Evolutionary conservation across 2,329 filamentous ascomycete species (phyloP).

Genomic region (Fusarium sp.): DNA sequence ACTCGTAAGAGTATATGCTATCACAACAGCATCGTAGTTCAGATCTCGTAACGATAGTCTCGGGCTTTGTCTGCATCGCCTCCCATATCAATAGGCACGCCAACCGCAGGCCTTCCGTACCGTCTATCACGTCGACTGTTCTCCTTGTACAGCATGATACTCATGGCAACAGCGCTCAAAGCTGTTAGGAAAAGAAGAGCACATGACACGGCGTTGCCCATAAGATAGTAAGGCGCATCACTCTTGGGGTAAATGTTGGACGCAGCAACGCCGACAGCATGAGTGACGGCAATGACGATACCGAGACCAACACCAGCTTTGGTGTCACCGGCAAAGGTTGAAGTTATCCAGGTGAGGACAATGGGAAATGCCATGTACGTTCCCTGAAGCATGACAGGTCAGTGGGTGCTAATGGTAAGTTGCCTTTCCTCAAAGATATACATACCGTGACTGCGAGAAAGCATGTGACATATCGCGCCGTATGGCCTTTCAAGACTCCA

Average conservation of each 20-base stretch:
- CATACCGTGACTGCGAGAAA: slow-evolving; percentile 31
- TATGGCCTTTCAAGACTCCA: slow-evolving; percentile 20
- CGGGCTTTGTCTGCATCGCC: slow-evolving; percentile 32
- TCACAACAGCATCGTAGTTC: background rate
- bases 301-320: slow-evolving; percentile 39
- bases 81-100: slow-evolving; percentile 32
- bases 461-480: slow-evolving; percentile 18
- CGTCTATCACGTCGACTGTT: slow-evolving; percentile 24
- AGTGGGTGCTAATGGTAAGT: too few relatives aligned
- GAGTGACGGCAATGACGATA: slow-evolving; percentile 37
- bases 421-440: background rate
- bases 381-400: background rate
- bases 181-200: slow-evolving; percentile 24
- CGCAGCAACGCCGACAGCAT: slow-evolving; percentile 32
- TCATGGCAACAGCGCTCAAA: slow-evolving; percentile 21
- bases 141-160: slow-evolving; percentile 24
- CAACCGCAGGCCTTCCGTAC: slow-evolving; percentile 28
- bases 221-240: slow-evolving; percentile 33
- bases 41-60: slow-evolving; percentile 35
- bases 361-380: slow-evolving; percentile 40
- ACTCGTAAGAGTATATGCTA: too few relatives aligned
- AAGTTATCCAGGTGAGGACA: slow-evolving; percentile 37
- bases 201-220: slow-evolving; percentile 32
- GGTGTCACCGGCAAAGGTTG: slow-evolving; percentile 38
- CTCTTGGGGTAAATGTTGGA: slow-evolving; percentile 36